Percentiles rank a stretch among this genome's conserved stretches.
These are phyloP conservation scores for Schwanniomyces polymorphus DNA, from an alignment of 805 yeast genomes.

Conservation along the genomic window DNA sequence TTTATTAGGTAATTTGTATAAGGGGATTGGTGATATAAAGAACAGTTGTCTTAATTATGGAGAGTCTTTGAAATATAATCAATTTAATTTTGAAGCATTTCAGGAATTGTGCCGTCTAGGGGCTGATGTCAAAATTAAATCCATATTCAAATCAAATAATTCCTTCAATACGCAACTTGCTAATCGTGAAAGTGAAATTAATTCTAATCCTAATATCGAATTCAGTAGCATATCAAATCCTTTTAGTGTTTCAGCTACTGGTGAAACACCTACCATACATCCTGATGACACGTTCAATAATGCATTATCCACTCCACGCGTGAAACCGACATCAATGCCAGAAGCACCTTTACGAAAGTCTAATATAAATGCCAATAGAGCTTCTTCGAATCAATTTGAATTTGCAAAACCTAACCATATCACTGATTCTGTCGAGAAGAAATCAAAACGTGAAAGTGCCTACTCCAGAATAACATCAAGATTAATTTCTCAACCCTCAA, in stretches of 20 bases:
- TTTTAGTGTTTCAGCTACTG: conserved; percentile 12
- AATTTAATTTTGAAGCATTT: conserved; percentile 84
- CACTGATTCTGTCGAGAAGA: conserved; percentile 15
- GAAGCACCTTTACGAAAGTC: conserved; percentile 40
- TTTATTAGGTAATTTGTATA: conserved; percentile 68
- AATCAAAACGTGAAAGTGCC: conserved; percentile 28
- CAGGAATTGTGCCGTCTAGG: conserved; percentile 74
- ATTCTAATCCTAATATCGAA: conserved; percentile 1
- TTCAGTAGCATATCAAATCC: conserved; percentile 21
- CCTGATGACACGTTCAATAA: conserved; percentile 22
- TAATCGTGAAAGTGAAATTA: conserved; percentile 1
- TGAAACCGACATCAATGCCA: conserved; percentile 24
- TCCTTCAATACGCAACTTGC: conserved; percentile 2
- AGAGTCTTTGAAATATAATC: conserved; percentile 70
- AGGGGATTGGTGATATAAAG: conserved; percentile 55
- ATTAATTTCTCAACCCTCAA: conserved; percentile 41
- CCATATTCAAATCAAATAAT: conserved; percentile 42
- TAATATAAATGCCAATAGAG: conserved; percentile 1
- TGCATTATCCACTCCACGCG: conserved; percentile 29
- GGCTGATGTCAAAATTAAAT: conserved; percentile 61
- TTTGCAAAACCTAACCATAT: conserved; percentile 33
- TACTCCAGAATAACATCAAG: conserved; percentile 50
- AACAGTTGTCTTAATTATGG: conserved; percentile 69
- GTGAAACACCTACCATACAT: conserved; percentile 13
- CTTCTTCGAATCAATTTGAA: conserved; percentile 15